phyloP scores from a whole-genome alignment of 495 filamentous ascomycete species.

The Arthonia radiata region DNA sequence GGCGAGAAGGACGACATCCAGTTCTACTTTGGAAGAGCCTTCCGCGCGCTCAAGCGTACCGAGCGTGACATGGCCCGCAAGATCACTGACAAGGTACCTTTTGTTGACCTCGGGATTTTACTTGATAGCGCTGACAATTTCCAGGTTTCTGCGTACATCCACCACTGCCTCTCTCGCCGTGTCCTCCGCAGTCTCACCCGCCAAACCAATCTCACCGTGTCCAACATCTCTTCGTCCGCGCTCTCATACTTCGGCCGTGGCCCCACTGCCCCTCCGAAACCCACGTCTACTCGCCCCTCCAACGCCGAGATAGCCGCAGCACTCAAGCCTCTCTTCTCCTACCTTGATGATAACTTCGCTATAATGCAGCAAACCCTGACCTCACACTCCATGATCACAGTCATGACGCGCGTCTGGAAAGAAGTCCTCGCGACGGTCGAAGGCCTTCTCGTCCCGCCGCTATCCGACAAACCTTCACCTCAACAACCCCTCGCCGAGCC shows the following conservation, averaged over 20 bases:
- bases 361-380: conserved; percentile 96
- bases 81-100: conserved; percentile 81
- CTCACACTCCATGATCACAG: conserved; percentile 74
- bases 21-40: conserved; percentile 95
- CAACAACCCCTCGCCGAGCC: conserved; percentile 70
- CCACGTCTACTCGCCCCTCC: conserved; percentile 30
- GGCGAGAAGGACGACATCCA: conserved; percentile 95
- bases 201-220: conserved; percentile 46
- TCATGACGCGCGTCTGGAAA: conserved; percentile 97
- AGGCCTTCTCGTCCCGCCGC: conserved; percentile 66
- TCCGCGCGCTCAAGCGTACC: conserved; percentile 78
- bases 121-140: conserved; percentile 4
- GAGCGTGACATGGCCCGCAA: conserved; percentile 95
- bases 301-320: conserved; percentile 54
- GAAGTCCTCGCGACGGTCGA: conserved; percentile 86
- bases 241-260: conserved; percentile 50
- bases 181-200: conserved; percentile 50
- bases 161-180: conserved; percentile 59
- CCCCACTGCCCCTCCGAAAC: conserved; percentile 26
- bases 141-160: conserved; percentile 86
- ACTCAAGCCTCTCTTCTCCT: conserved; percentile 71
- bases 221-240: too few species aligned
- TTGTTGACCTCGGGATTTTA: neutral
- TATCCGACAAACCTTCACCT: conserved; percentile 82
- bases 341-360: conserved; percentile 97